These are phyloP conservation scores for Panellus pusillus DNA, from an alignment of 768 basidiomycete genomes.

Conservation along the genomic window DNA sequence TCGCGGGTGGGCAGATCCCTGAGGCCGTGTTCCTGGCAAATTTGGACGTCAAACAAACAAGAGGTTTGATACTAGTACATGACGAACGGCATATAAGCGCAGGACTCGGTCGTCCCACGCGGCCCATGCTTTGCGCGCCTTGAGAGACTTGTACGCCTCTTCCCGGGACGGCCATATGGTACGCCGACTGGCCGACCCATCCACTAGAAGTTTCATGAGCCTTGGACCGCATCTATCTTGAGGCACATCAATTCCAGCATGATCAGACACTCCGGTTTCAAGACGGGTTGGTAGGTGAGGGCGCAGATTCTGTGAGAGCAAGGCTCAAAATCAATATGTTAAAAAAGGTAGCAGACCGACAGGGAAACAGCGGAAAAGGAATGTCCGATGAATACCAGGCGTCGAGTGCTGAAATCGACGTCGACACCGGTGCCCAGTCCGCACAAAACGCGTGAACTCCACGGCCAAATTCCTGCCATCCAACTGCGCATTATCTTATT, in stretches of 20 bases:
- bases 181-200: slow-evolving; percentile 38
- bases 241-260: slow-evolving; percentile 49
- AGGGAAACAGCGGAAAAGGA: slow-evolving; percentile 52
- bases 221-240: slow-evolving; percentile 14
- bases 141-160: slow-evolving; percentile 43
- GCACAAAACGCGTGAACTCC: slow-evolving; percentile 47
- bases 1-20: slow-evolving; percentile 39
- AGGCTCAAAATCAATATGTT: background rate
- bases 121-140: slow-evolving; percentile 40
- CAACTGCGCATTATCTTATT: slow-evolving; percentile 31
- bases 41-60: background rate
- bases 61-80: background rate
- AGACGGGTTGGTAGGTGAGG: slow-evolving; percentile 38
- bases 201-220: slow-evolving; percentile 26
- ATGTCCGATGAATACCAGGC: slow-evolving; percentile 52
- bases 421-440: slow-evolving; percentile 49
- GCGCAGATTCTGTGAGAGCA: slow-evolving; percentile 36
- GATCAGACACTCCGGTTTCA: slow-evolving; percentile 41
- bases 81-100: slow-evolving; percentile 40
- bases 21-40: slow-evolving; percentile 42
- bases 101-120: slow-evolving; percentile 52
- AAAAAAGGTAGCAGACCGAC: slow-evolving; percentile 29
- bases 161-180: slow-evolving; percentile 55
- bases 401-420: slow-evolving; percentile 48
- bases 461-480: slow-evolving; percentile 55